These are phyloP conservation scores for Chrysoporthe deuterocubensis DNA, from an alignment of 2,329 filamentous ascomycete species.

Conservation along the genomic window DNA sequence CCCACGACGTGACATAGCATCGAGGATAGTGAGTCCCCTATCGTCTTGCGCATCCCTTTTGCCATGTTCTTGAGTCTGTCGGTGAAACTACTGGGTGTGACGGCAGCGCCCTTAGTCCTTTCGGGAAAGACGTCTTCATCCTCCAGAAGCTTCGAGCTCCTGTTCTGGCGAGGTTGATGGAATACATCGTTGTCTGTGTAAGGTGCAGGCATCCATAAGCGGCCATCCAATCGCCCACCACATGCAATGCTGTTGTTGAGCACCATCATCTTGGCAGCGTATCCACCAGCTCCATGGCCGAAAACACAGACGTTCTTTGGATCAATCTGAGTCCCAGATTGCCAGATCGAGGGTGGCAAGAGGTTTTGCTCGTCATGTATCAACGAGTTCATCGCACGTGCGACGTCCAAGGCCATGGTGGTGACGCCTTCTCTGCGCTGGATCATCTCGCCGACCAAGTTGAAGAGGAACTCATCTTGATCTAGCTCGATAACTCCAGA, in stretches of 20 bases:
- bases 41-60: not conserved
- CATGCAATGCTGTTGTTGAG: not conserved
- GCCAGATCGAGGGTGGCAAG: not conserved
- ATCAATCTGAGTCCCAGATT: not conserved
- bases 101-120: not conserved
- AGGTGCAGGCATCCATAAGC: constrained; percentile 4
- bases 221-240: constrained; percentile 14
- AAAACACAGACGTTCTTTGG: constrained; percentile 15
- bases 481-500: constrained; percentile 19
- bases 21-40: not conserved
- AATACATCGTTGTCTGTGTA: constrained; percentile 6
- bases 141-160: not conserved
- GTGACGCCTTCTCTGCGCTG: not conserved
- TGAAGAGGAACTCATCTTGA: not conserved
- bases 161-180: constrained; percentile 3
- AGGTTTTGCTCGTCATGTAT: not conserved
- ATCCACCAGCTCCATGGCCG: constrained; percentile 23
- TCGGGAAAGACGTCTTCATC: not conserved
- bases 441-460: not conserved
- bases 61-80: constrained; percentile 5
- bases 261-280: constrained; percentile 7
- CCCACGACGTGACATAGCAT: constrained; percentile 8
- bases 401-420: constrained; percentile 12
- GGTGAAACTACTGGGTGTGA: no score
- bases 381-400: not conserved